Conservation (phyloP, 371 early-diverging fungal genomes). For the Circinella umbellata region DNA sequence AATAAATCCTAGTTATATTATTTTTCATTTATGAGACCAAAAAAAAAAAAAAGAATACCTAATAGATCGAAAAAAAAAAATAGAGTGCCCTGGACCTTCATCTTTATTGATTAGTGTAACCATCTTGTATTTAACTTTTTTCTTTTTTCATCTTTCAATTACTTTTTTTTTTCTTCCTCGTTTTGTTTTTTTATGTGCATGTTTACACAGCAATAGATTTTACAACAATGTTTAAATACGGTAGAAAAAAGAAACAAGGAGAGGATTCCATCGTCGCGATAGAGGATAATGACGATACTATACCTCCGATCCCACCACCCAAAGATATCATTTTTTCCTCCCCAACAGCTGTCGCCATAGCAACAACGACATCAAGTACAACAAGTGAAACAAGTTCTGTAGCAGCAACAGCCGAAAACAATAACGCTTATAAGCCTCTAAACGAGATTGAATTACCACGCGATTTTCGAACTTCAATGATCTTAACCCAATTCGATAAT, state of each 20-base stretch:
- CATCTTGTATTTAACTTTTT: not conserved
- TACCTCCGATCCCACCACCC: not conserved
- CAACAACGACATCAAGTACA: not conserved
- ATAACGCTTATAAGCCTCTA: constrained; percentile 21
- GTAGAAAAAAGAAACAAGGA: constrained; percentile 7
- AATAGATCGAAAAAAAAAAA: not conserved
- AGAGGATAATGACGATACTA: not conserved
- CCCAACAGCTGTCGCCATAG: too few relatives aligned
- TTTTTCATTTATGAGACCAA: not conserved
- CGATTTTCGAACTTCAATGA: constrained; percentile 54
- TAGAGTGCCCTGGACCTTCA: not conserved
- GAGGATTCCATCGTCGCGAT: not conserved
- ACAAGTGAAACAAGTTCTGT: not conserved
- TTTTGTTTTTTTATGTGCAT: not conserved
- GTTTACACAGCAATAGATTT: not conserved
- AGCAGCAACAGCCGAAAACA: too few relatives aligned
- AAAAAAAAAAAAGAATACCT: not conserved
- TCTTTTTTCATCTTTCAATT: not conserved
- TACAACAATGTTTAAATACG: not conserved
- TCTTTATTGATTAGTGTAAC: constrained; percentile 11
- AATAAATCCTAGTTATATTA: too few relatives aligned
- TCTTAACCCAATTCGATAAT: constrained; percentile 39
- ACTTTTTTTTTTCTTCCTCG: too few relatives aligned
- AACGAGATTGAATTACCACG: constrained; percentile 41
- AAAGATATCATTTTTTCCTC: not conserved